Percentiles rank a stretch among this genome's conserved stretches.
phyloP scores from a whole-genome alignment of 345 rosid species.

The Gossypium anomalum region DNA sequence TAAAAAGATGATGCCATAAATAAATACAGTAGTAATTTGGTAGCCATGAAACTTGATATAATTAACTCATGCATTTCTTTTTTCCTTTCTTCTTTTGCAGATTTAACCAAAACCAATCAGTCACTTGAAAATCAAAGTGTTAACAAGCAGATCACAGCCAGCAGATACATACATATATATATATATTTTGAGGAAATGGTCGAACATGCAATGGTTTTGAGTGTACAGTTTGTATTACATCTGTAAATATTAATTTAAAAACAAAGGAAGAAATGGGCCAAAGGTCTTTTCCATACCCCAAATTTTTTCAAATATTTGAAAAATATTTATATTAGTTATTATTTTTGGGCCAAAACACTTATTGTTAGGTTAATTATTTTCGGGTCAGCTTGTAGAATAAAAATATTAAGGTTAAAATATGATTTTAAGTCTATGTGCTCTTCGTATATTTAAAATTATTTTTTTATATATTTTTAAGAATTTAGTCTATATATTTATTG shows the following conservation, averaged over 20 bases:
- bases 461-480: too few relatives aligned
- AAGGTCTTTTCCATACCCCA: constrained; percentile 2
- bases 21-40: not conserved
- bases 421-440: accelerated
- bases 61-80: constrained; percentile 4
- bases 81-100: constrained; percentile 5
- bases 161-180: not conserved
- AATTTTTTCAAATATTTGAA: too few relatives aligned
- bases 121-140: constrained; percentile 6
- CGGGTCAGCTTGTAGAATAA: too few relatives aligned
- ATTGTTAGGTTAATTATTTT: too few relatives aligned
- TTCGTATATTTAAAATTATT: too few relatives aligned
- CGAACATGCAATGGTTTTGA: constrained; percentile 1
- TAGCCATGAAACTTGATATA: not conserved
- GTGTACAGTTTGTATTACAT: constrained; percentile 7
- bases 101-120: constrained; percentile 11
- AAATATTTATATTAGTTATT: too few relatives aligned
- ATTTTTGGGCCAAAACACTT: too few relatives aligned
- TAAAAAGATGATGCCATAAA: too few relatives aligned
- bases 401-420: too few relatives aligned
- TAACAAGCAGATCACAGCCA: not conserved
- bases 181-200: not conserved
- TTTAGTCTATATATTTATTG: too few relatives aligned
- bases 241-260: not conserved
- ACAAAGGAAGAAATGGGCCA: constrained; percentile 1